A percentile compares a stretch with the other conserved stretches of the same genome.
These are phyloP conservation scores for Beauveria caledonica DNA, from an alignment of 2,329 filamentous ascomycete genomes.

Conservation along the genomic window DNA sequence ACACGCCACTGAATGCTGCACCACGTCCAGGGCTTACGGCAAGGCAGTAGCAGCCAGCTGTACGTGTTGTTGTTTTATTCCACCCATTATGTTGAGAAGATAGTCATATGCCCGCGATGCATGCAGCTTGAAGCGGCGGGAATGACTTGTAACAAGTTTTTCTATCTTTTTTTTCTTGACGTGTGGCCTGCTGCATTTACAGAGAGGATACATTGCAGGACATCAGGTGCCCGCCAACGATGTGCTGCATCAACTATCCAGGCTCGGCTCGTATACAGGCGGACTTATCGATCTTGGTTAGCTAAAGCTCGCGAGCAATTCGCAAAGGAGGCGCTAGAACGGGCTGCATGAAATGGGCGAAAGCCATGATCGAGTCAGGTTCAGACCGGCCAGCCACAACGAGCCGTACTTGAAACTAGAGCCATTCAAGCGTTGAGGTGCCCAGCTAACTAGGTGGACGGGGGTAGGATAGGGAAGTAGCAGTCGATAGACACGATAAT, in stretches of 20 bases:
- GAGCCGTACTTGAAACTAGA: not conserved
- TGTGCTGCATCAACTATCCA: not conserved
- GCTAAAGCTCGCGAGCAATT: too few relatives aligned
- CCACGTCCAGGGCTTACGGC: not conserved
- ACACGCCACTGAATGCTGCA: too few relatives aligned
- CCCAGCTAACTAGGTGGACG: not conserved
- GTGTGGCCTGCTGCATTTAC: not conserved
- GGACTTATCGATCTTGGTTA: too few relatives aligned
- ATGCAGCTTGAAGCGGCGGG: not conserved
- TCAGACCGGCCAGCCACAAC: not conserved
- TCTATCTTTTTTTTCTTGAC: not conserved
- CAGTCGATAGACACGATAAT: not conserved
- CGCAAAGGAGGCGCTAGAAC: too few relatives aligned
- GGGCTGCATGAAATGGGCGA: too few relatives aligned
- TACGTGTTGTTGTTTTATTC: not conserved
- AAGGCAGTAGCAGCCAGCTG: not conserved
- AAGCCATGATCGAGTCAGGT: not conserved
- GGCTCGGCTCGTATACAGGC: too few relatives aligned
- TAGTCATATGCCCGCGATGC: not conserved
- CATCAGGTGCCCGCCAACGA: too few relatives aligned
- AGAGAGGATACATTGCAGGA: too few relatives aligned
- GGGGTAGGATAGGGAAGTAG: not conserved
- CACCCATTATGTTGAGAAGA: not conserved
- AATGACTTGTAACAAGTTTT: not conserved
- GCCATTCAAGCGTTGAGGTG: too few relatives aligned